Evolutionary conservation across 345 rosid species (phyloP), one percentile per base, ranked within the genome.

Genomic region (Acer yangbiense): DNA sequence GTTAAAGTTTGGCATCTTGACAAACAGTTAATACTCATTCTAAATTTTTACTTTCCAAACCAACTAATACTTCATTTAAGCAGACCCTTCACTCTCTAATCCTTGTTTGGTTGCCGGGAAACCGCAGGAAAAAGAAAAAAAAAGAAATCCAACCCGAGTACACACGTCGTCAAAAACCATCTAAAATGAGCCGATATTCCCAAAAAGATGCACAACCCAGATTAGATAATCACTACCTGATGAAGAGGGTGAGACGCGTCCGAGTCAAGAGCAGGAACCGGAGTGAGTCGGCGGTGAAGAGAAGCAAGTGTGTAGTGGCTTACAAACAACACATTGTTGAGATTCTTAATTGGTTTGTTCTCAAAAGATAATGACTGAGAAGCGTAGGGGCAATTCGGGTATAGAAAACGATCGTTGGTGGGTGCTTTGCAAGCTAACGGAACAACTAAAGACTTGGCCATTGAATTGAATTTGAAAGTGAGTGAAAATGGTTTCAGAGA

Each of bases 181-280:
- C 50, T 46, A 46, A 46, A 46, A 46, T 46, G 50, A 46, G 50
- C 50, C 10, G 50, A 46, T 1, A 8, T 46, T 9, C 12, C 50
- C 0, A 46, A 9, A 46, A 9, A 46, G 50, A 46, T 10, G 50
- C 50, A 46, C 13, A 2, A 44, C 10, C 48, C 48, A 9, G 50
- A 46, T 46, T 46, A 46, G 50, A 46, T 46, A 46, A 46, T 46
- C 50, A 46, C 50, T 46, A 46, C 92, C 91, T 86, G 85, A 55
- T 77, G 88, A 77, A 77, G 79, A 71, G 89, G 86, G 29, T 58
- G 87, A 73, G 95, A 93, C 46, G 78, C 80, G 58, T 90, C 93
- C 7, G 95, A 88, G 32, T 88, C 85, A 50, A 81, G 80, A 29
- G 95, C 91, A 21, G 79, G 75, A 82, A 77, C 74, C 39, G 87